A percentile compares a stretch with the other conserved stretches of the same genome.
phyloP scores from a whole-genome alignment of 1,284 basidiomycete species.

The Pseudozyma tsukubaensis region DNA sequence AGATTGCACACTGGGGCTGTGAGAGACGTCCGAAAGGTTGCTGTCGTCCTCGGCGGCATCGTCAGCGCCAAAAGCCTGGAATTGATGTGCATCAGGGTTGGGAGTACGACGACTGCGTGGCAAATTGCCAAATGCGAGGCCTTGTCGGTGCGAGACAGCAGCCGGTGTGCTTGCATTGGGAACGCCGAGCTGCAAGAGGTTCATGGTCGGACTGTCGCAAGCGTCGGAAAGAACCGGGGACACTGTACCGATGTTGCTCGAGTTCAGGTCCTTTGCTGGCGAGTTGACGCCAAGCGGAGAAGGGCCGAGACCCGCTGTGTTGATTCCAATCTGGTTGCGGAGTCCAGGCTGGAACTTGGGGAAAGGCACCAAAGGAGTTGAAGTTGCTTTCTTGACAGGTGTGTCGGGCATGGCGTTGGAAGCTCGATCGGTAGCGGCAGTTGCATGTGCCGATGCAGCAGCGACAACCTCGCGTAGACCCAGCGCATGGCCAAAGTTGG shows the following conservation, averaged over 20 bases:
- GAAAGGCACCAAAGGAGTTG: conserved; percentile 42
- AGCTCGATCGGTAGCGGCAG: conserved; percentile 26
- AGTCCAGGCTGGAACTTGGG: conserved; percentile 35
- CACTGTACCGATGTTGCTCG: conserved; percentile 19
- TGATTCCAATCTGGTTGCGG: conserved; percentile 17
- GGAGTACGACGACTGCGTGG: conserved; percentile 33
- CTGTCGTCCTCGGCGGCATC: conserved; percentile 38
- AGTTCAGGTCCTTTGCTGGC: conserved; percentile 22
- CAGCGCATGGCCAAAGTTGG: conserved; percentile 54
- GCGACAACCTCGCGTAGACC: conserved; percentile 66
- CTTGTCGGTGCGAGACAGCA: conserved; percentile 19
- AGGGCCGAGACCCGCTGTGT: conserved; percentile 24
- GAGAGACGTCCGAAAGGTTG: conserved; percentile 35
- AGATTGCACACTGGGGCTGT: conserved; percentile 42
- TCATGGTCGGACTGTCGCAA: conserved; percentile 56
- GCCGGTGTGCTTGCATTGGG: conserved; percentile 39
- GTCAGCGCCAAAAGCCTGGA: conserved; percentile 13
- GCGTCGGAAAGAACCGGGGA: conserved; percentile 47
- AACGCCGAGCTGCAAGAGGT: conserved; percentile 35
- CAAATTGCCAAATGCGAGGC: conserved; percentile 25
- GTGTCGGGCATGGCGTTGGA: conserved; percentile 69
- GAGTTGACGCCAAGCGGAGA: conserved; percentile 34
- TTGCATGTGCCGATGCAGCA: conserved; percentile 56
- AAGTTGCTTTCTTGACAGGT: conserved; percentile 64
- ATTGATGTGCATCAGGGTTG: conserved; percentile 9